phyloP scores from a whole-genome alignment of 2,329 filamentous ascomycete genomes.

The Harringtonia lauricola region DNA sequence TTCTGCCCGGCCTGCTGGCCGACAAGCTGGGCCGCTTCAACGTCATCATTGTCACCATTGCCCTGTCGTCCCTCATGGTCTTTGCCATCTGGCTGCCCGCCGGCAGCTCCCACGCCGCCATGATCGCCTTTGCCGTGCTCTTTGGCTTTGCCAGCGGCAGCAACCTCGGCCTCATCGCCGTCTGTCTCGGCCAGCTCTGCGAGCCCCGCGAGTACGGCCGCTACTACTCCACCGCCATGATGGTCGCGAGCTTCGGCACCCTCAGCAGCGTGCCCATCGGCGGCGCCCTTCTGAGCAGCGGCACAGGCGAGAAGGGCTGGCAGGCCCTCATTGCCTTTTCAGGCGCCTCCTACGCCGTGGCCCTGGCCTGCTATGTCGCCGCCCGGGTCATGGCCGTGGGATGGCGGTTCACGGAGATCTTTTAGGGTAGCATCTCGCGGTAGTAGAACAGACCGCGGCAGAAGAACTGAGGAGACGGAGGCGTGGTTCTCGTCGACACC shows the following conservation, averaged over 20 bases:
- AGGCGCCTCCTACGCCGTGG: constrained; percentile 22
- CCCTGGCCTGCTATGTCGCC: constrained; percentile 20
- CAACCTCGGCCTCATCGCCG: constrained; percentile 68
- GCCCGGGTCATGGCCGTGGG: constrained; percentile 25
- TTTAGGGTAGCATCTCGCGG: too few relatives aligned
- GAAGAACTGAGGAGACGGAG: too few relatives aligned
- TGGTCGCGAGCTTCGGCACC: constrained; percentile 63
- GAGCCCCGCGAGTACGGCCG: constrained; percentile 54
- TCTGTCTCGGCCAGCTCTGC: constrained; percentile 75
- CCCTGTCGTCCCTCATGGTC: constrained; percentile 39
- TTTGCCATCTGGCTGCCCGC: constrained; percentile 63
- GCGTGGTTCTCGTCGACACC: too few relatives aligned
- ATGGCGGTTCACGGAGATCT: constrained; percentile 18
- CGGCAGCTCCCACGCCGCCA: constrained; percentile 37
- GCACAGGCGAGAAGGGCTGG: constrained; percentile 21
- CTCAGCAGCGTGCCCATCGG: constrained; percentile 34
- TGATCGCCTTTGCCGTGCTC: constrained; percentile 57
- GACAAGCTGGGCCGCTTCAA: constrained; percentile 76
- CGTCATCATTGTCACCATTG: constrained; percentile 58
- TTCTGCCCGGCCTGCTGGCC: constrained; percentile 63
- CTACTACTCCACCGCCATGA: constrained; percentile 68
- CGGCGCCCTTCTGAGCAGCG: constrained; percentile 24
- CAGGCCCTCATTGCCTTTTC: constrained; percentile 26
- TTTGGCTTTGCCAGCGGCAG: constrained; percentile 75
- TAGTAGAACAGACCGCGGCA: too few relatives aligned